These are phyloP conservation scores for Fusarium sp. DNA, from an alignment of 2,329 filamentous ascomycete species.

Conservation along the genomic window DNA sequence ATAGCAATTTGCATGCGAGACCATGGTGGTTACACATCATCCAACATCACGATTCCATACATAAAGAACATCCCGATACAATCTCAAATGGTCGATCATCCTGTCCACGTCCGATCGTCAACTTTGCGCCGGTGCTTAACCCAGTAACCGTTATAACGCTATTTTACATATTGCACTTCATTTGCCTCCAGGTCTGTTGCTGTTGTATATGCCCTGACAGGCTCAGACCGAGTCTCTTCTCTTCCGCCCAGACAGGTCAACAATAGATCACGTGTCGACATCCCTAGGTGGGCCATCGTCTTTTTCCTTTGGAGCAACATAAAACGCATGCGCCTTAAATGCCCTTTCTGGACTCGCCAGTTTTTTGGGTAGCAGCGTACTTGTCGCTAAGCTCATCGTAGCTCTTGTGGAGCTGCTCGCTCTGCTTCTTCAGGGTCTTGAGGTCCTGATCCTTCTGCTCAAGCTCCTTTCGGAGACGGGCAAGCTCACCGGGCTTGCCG, in stretches of 20 bases:
- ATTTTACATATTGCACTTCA: slow-evolving; percentile 25
- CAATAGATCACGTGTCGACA: not conserved
- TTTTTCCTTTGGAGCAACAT: not conserved
- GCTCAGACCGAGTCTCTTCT: not conserved
- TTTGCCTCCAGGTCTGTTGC: not conserved
- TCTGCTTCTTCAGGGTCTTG: slow-evolving; percentile 91
- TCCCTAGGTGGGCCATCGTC: not conserved
- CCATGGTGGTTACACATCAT: not conserved
- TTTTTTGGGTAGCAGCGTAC: slow-evolving; percentile 67
- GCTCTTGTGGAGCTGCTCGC: slow-evolving; percentile 80
- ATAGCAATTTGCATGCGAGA: not conserved
- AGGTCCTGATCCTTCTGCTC: slow-evolving; percentile 84
- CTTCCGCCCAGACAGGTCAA: not conserved
- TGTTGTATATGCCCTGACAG: slow-evolving; percentile 22
- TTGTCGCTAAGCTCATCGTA: slow-evolving; percentile 88
- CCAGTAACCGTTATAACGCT: slow-evolving; percentile 10
- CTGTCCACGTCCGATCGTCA: slow-evolving; percentile 17
- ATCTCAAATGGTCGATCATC: slow-evolving; percentile 26
- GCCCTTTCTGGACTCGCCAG: slow-evolving; percentile 65
- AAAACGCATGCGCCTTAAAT: slow-evolving; percentile 48
- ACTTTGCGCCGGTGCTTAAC: slow-evolving; percentile 29
- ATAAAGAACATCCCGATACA: slow-evolving; percentile 23
- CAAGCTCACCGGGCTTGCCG: slow-evolving; percentile 79
- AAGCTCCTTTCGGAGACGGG: slow-evolving; percentile 73
- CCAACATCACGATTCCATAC: slow-evolving; percentile 19